Percentiles rank a stretch among this genome's conserved stretches.
Evolutionary conservation across 2,329 filamentous ascomycete genomes (phyloP).

Genomic region (Elsinoe perseae): DNA sequence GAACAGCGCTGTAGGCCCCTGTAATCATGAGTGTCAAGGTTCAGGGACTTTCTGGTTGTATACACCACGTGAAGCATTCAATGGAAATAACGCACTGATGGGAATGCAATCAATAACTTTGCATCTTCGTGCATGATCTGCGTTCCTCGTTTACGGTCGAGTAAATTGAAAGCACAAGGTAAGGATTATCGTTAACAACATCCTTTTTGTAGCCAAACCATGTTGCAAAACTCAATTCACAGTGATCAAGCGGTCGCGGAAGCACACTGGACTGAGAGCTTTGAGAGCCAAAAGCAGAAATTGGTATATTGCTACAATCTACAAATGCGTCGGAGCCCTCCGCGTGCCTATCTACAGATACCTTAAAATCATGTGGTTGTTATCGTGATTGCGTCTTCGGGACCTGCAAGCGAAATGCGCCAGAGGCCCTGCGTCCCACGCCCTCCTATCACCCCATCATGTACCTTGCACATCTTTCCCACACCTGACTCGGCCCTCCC

Average conservation of each 20-base stretch:
- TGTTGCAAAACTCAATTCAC: not conserved
- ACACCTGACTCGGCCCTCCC: not conserved
- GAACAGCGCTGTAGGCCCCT: not conserved
- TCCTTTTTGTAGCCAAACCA: not conserved
- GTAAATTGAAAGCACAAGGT: not conserved
- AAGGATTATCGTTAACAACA: not conserved
- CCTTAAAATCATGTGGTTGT: not conserved
- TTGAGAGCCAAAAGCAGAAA: not conserved
- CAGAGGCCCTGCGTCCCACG: not conserved
- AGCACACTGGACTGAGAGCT: not conserved
- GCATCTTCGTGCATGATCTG: not conserved
- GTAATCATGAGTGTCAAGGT: not conserved
- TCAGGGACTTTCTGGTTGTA: not conserved
- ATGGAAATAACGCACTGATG: not conserved
- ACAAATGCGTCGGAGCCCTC: not conserved
- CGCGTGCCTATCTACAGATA: not conserved
- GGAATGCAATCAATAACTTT: not conserved
- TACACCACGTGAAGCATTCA: not conserved
- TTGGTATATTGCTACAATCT: conserved; percentile 5
- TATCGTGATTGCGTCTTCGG: conserved; percentile 5
- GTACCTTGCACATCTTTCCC: not conserved
- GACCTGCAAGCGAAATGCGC: not conserved
- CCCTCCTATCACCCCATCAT: not conserved
- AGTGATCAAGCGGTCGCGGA: not conserved
- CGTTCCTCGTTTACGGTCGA: not conserved